phyloP scores from a whole-genome alignment of 202 grass and related monocot species.

The Hordeum pubiflorum region DNA sequence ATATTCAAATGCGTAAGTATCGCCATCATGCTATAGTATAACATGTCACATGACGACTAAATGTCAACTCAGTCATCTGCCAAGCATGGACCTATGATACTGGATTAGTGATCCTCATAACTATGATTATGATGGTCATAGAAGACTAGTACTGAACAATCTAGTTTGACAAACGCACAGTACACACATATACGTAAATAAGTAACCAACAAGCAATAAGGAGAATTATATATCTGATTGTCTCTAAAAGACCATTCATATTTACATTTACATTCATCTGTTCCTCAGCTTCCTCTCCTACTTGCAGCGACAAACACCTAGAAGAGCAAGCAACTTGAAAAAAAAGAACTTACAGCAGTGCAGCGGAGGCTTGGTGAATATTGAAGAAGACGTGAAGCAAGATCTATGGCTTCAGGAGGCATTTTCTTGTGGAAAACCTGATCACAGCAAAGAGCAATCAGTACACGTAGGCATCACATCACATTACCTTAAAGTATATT shows the following conservation, averaged over 20 bases:
- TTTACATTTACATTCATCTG: neutral
- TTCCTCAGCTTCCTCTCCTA: neutral
- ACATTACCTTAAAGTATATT: neutral
- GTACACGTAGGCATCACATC: neutral
- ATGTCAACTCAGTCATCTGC: neutral
- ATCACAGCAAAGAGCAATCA: neutral
- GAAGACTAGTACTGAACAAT: neutral
- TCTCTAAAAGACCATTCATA: neutral
- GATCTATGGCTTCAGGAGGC: conserved; percentile 75
- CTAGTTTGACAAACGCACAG: neutral
- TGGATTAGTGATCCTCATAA: neutral
- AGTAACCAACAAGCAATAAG: neutral
- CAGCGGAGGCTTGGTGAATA: conserved; percentile 68
- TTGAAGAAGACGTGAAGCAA: conserved; percentile 65
- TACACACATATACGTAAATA: neutral
- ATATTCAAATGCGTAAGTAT: conserved; percentile 2
- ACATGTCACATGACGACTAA: neutral
- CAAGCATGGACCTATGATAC: neutral
- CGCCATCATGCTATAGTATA: neutral
- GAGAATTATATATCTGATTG: neutral
- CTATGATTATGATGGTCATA: neutral
- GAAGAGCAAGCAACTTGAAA: neutral
- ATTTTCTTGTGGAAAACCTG: conserved; percentile 76
- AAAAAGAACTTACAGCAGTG: conserved; percentile 46
- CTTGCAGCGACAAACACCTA: neutral